Evolutionary conservation across 257 asterid species (phyloP), one percentile per base, ranked within the genome.

Genomic region (Coffea canephora): DNA sequence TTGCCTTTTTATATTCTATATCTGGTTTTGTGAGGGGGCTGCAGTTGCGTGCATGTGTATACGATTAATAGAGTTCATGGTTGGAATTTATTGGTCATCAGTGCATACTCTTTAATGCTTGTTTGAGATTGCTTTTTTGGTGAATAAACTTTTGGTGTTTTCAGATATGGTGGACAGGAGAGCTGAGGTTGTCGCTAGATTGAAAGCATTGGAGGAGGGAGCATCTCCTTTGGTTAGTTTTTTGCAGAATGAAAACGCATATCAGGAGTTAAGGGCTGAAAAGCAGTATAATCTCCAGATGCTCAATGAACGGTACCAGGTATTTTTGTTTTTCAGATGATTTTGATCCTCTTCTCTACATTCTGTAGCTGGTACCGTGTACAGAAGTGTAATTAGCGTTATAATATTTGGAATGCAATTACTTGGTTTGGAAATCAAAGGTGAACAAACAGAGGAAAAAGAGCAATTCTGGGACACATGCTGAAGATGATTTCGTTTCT

Each of bases 141-240:
- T 78, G 57, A 18, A 67, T 8, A 18, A n/a, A 12, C 10, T 31
- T 80, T 78, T 77, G 23, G 3, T 80, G 61, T 64, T 70, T 50
- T 78, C 69, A 96, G 99, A 92, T 69, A 96, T 96, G 99, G 87
- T 96, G 87, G 97, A 94, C 55, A 91, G 99, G 83, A 91, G 99
- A 85, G 94, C 84, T 6, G 98, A 92, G 87, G 99, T 93, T 78
- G 99, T 95, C 79, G 97, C 97, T 43, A 88, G 98, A 85, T 79
- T 95, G 89, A 93, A 95, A 84, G 83, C 94, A 13, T 80, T 93
- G 88, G 98, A 95, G 88, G 99, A 95, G 79, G 92, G 89, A 34
- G 99, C 98, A 19, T 95, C 97, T 73, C 98, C 98, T 19, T 88
- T 94, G 83, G 69, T 94, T 81, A 83, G 83, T 11, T 96, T 96